phyloP scores from a whole-genome alignment of 2,329 filamentous ascomycete species.

The Pseudogymnoascus sp. region DNA sequence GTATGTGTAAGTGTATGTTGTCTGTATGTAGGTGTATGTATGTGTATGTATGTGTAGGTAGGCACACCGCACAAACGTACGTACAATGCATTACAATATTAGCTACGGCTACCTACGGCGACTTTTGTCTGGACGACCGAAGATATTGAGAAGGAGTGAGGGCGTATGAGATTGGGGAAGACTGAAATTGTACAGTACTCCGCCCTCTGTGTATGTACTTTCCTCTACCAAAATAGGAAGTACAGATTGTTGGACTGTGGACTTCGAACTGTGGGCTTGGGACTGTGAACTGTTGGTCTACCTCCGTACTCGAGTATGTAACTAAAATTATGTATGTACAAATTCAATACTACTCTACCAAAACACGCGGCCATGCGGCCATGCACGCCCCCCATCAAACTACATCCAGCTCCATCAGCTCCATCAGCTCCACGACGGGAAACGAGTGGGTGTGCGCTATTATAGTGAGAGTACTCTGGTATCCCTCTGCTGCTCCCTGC shows the following conservation, averaged over 20 bases:
- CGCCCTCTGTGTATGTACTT: too few species aligned
- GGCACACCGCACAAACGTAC: background rate
- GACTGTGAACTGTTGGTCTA: too few species aligned
- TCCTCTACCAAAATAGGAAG: too few species aligned
- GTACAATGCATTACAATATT: background rate
- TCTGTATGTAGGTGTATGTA: background rate
- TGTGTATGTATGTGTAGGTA: background rate
- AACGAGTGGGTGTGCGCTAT: background rate
- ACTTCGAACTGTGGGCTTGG: too few species aligned
- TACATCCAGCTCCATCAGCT: too few species aligned
- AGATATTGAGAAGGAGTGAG: background rate
- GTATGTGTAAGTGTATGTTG: background rate
- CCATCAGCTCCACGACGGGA: background rate
- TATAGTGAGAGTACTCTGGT: background rate
- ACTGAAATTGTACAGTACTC: too few species aligned
- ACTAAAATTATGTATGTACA: background rate
- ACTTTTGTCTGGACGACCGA: background rate
- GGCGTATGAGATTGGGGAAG: background rate
- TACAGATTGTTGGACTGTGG: too few species aligned
- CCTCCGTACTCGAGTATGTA: too few species aligned
- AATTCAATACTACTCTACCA: background rate
- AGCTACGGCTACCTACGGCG: background rate
- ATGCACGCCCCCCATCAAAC: background rate
- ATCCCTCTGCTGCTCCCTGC: too few species aligned
- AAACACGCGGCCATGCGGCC: background rate